Evolutionary conservation across 1,139 yeast species (phyloP).

Genomic region (Hanseniaspora gamundiae): DNA sequence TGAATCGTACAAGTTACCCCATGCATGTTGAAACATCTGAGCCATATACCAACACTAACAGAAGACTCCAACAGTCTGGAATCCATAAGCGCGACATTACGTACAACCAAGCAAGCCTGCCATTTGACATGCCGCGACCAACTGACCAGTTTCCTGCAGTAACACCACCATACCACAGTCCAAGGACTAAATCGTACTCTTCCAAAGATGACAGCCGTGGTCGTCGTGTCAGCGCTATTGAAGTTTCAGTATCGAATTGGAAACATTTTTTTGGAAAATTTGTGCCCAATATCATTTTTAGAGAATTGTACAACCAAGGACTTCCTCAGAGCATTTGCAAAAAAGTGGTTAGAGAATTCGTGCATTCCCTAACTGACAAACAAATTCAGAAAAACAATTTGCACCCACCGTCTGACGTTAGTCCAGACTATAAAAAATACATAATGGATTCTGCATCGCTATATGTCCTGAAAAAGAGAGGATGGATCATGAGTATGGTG

Average conservation of each 20-base stretch:
- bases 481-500: background rate
- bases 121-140: too few relatives aligned
- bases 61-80: too few relatives aligned
- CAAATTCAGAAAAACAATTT: slow-evolving; percentile 38
- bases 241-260: slow-evolving; percentile 37
- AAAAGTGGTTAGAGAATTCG: slow-evolving; percentile 15
- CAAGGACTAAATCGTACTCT: background rate
- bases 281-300: slow-evolving; percentile 69
- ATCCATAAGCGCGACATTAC: too few relatives aligned
- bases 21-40: too few relatives aligned
- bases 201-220: slow-evolving; percentile 8
- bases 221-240: slow-evolving; percentile 12
- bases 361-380: slow-evolving; percentile 38
- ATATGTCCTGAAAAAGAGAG: slow-evolving; percentile 1
- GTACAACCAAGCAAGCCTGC: too few relatives aligned
- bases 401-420: slow-evolving; percentile 39
- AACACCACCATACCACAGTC: too few relatives aligned
- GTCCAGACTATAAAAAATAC: slow-evolving; percentile 45
- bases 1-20: too few relatives aligned
- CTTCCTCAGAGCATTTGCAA: slow-evolving; percentile 69
- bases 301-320: slow-evolving; percentile 57
- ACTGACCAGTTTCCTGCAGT: too few relatives aligned
- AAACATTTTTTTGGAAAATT: slow-evolving; percentile 52
- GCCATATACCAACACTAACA: too few relatives aligned
- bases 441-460: background rate